Percentiles rank a stretch among this genome's conserved stretches.
These are phyloP conservation scores for Lycium ferocissimum DNA, from an alignment of 257 asterid species.

Conservation along the genomic window DNA sequence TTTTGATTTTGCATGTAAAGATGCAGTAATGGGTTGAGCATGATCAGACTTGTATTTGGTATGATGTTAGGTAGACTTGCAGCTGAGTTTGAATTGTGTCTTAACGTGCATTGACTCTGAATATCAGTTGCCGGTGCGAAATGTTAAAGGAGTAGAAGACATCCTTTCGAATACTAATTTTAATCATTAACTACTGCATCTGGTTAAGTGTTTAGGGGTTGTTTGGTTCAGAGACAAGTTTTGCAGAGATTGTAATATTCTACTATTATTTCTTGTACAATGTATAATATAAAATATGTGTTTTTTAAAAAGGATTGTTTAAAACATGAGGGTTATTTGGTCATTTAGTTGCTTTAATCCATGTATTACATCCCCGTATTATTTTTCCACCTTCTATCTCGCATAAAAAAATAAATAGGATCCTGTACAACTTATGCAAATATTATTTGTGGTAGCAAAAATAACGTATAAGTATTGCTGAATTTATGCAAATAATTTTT, in stretches of 20 bases:
- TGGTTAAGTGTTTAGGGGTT: neutral
- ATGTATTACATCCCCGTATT: neutral
- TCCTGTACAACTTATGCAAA: neutral
- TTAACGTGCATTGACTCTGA: neutral
- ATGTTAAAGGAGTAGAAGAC: neutral
- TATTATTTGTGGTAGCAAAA: neutral
- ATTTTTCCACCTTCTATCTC: neutral
- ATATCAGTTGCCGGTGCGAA: neutral
- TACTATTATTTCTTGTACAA: neutral
- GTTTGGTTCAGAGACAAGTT: neutral
- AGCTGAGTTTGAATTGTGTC: neutral
- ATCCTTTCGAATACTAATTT: neutral
- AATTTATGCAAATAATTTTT: neutral
- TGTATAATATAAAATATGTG: neutral
- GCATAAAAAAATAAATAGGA: neutral
- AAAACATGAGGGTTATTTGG: neutral
- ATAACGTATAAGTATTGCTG: neutral
- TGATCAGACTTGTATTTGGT: neutral
- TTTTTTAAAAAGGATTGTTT: neutral
- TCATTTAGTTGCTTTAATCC: conserved; percentile 8
- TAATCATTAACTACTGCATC: neutral
- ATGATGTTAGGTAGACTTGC: neutral
- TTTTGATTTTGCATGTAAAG: no score
- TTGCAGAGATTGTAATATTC: neutral
- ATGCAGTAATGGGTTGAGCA: neutral